Percentiles rank a stretch among this genome's conserved stretches.
These are phyloP conservation scores for Solanum neorickii DNA, from an alignment of 257 asterid species.

Conservation along the genomic window DNA sequence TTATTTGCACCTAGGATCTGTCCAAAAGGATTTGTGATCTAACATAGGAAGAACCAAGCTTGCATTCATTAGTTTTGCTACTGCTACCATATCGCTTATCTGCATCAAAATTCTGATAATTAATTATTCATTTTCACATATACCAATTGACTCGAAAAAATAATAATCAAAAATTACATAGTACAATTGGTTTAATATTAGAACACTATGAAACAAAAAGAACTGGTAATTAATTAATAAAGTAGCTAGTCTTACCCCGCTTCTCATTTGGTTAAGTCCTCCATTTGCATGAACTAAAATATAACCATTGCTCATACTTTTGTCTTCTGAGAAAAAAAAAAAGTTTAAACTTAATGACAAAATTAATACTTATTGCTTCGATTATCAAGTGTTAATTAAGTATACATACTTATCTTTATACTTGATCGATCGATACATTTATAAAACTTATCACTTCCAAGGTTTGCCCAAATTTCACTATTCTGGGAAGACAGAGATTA, in stretches of 20 bases:
- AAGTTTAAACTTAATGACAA: background rate
- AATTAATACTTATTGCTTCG: background rate
- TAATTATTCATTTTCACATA: background rate
- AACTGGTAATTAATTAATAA: background rate
- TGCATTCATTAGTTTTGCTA: slow-evolving; percentile 28
- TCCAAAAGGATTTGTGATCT: slow-evolving; percentile 36
- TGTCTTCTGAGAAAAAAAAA: slow-evolving; percentile 1
- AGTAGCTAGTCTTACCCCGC: slow-evolving; percentile 14
- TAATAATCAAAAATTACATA: too few species aligned
- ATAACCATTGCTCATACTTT: slow-evolving; percentile 16
- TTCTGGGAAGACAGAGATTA: background rate
- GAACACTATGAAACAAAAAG: background rate
- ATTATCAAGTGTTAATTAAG: background rate
- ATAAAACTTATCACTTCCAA: slow-evolving; percentile 4
- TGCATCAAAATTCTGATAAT: background rate
- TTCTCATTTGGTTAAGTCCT: slow-evolving; percentile 35
- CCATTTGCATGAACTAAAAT: slow-evolving; percentile 30
- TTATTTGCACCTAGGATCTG: slow-evolving; percentile 25
- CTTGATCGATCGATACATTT: slow-evolving; percentile 15
- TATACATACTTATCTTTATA: slow-evolving; percentile 8
- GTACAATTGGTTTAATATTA: too few species aligned
- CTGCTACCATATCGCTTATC: slow-evolving; percentile 39
- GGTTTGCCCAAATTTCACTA: slow-evolving; percentile 19
- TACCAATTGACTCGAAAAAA: background rate
- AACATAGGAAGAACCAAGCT: slow-evolving; percentile 27